Percentiles rank a stretch among this genome's conserved stretches.
phyloP scores from a whole-genome alignment of 306 rosid species.

The Herpetospermum pedunculosum region DNA sequence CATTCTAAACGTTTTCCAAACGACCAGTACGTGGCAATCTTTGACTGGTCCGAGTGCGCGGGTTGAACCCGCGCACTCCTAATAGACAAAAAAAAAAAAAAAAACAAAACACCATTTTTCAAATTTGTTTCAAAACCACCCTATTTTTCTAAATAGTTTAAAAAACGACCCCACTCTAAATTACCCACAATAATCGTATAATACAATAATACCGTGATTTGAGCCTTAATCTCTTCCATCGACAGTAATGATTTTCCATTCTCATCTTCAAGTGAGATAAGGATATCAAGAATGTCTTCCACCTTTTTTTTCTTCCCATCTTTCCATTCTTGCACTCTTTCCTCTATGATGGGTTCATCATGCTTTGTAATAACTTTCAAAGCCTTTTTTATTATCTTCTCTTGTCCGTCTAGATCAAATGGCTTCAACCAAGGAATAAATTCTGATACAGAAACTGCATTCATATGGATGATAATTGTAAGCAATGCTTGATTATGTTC shows the following conservation, averaged over 20 bases:
- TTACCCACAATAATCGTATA: too few relatives aligned
- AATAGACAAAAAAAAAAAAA: too few relatives aligned
- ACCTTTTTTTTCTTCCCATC: slow-evolving; percentile 19
- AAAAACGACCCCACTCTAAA: too few relatives aligned
- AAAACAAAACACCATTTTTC: too few relatives aligned
- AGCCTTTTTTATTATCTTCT: slow-evolving; percentile 2
- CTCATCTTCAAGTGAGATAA: slow-evolving; percentile 22
- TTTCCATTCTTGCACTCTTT: slow-evolving; percentile 22
- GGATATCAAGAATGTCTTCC: slow-evolving; percentile 34
- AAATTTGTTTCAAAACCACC: too few relatives aligned
- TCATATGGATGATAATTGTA: too few relatives aligned
- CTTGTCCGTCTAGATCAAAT: slow-evolving; percentile 29
- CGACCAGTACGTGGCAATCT: too few relatives aligned
- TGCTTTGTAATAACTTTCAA: slow-evolving; percentile 9
- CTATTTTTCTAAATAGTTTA: too few relatives aligned
- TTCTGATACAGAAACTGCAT: slow-evolving; percentile 19
- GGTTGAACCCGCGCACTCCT: too few relatives aligned
- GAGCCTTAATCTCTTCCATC: slow-evolving; percentile 26
- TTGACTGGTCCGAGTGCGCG: too few relatives aligned
- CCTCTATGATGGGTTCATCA: slow-evolving; percentile 22
- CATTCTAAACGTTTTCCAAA: too few relatives aligned
- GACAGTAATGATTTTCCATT: slow-evolving; percentile 16
- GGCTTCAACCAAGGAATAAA: slow-evolving; percentile 26
- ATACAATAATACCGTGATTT: slow-evolving; percentile 3
- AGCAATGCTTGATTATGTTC: slow-evolving; percentile 10